Percentiles rank a stretch among this genome's conserved stretches.
Evolutionary conservation across 2,329 filamentous ascomycete species (phyloP).

Genomic region (Diaporthe helianthi): DNA sequence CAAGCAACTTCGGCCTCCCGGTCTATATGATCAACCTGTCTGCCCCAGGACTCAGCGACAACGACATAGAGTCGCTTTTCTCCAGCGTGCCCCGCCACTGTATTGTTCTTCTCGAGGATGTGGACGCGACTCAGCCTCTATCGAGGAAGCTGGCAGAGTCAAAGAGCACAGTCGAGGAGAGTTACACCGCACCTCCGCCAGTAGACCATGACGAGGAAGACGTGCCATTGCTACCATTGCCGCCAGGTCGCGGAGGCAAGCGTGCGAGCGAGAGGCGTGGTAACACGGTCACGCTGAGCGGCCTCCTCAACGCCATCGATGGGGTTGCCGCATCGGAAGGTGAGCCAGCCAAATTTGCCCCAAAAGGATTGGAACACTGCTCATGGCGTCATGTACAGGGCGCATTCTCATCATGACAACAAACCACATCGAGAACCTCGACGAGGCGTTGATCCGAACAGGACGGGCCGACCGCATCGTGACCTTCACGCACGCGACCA

Average conservation of each 20-base stretch:
- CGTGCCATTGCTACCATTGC: neutral
- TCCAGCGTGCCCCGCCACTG: constrained; percentile 24
- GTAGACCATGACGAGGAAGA: neutral
- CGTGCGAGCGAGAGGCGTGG: neutral
- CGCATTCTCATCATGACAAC: constrained; percentile 34
- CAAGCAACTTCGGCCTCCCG: constrained; percentile 27
- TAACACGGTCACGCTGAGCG: constrained; percentile 30
- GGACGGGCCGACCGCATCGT: constrained; percentile 31
- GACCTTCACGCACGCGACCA: constrained; percentile 28
- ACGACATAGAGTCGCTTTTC: constrained; percentile 27
- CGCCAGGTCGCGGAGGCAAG: neutral
- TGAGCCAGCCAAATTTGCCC: neutral
- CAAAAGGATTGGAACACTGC: neutral
- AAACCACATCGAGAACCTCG: constrained; percentile 31
- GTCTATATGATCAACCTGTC: constrained; percentile 34
- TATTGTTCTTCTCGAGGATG: constrained; percentile 31
- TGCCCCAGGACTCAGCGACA: constrained; percentile 7
- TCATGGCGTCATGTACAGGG: neutral
- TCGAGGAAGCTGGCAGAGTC: neutral
- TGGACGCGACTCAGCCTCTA: constrained; percentile 30
- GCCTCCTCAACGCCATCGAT: constrained; percentile 32
- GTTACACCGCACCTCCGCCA: no score
- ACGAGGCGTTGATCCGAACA: constrained; percentile 32
- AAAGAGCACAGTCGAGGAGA: neutral
- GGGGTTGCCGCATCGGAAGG: constrained; percentile 32